phyloP scores from a whole-genome alignment of 192 early-diverging fungal species.

The Geosiphon pyriformis region DNA sequence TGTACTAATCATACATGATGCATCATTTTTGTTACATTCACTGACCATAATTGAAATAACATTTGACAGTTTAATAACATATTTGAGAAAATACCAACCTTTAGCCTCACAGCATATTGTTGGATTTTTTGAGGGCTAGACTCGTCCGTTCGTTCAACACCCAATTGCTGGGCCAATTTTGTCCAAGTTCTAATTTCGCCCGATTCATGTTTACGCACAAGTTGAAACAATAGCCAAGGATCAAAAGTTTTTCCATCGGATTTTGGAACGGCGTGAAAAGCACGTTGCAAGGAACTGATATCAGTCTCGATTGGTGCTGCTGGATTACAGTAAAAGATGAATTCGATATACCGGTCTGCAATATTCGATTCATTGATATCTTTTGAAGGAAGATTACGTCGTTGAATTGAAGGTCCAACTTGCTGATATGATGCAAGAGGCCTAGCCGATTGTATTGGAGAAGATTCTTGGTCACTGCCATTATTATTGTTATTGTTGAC shows the following conservation, averaged over 20 bases:
- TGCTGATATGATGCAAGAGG: not conserved
- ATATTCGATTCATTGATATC: constrained; percentile 17
- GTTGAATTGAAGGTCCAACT: not conserved
- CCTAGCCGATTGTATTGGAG: not conserved
- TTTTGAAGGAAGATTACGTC: not conserved
- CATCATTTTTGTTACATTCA: no score
- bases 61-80: no score
- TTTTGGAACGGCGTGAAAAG: constrained; percentile 19
- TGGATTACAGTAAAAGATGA: constrained; percentile 20
- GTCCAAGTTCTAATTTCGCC: constrained; percentile 23
- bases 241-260: constrained; percentile 22
- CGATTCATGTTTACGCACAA: constrained; percentile 17
- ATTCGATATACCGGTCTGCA: constrained; percentile 18
- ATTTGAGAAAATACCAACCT: constrained; percentile 20
- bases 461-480: not conserved
- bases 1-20: no score
- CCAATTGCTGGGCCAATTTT: constrained; percentile 22
- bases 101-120: constrained; percentile 24
- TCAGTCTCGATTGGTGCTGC: constrained; percentile 3
- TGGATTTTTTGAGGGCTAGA: constrained; percentile 24
- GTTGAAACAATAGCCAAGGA: constrained; percentile 18
- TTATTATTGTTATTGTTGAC: not conserved
- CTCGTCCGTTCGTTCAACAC: constrained; percentile 16
- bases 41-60: no score
- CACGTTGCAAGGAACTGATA: not conserved